Evolutionary conservation across 2,329 filamentous ascomycete species (phyloP).

Genomic region (Trichoderma cornu-damae): DNA sequence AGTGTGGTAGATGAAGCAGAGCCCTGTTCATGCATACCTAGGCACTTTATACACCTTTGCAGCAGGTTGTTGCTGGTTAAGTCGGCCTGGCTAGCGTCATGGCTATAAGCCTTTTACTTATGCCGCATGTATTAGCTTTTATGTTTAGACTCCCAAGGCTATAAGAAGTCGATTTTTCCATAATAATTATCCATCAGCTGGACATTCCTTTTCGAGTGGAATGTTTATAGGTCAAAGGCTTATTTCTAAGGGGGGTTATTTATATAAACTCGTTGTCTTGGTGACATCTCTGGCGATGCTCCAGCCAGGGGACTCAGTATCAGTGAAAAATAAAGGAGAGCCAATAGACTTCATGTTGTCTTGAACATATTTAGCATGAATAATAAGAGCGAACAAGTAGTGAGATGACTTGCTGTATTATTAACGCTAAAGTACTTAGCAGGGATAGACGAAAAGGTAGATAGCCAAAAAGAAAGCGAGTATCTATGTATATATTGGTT

Average conservation of each 20-base stretch:
- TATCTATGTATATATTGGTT: too few relatives aligned
- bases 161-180: neutral
- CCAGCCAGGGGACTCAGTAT: neutral
- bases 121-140: neutral
- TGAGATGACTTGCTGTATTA: too few relatives aligned
- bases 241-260: too few relatives aligned
- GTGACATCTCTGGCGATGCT: neutral
- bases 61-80: neutral
- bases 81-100: neutral
- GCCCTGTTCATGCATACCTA: neutral
- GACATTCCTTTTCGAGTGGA: neutral
- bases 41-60: too few relatives aligned
- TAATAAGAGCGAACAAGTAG: too few relatives aligned
- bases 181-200: neutral
- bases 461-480: too few relatives aligned
- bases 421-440: too few relatives aligned
- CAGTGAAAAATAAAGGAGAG: neutral
- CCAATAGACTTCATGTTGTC: neutral
- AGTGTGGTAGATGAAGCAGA: neutral
- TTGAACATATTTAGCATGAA: too few relatives aligned
- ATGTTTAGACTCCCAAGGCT: neutral
- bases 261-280: neutral
- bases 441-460: too few relatives aligned
- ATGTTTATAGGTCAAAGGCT: too few relatives aligned
- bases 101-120: neutral